Percentiles rank a stretch among this genome's conserved stretches.
Conservation (phyloP, 1,284 basidiomycete genomes). For the Trametes sp. region DNA sequence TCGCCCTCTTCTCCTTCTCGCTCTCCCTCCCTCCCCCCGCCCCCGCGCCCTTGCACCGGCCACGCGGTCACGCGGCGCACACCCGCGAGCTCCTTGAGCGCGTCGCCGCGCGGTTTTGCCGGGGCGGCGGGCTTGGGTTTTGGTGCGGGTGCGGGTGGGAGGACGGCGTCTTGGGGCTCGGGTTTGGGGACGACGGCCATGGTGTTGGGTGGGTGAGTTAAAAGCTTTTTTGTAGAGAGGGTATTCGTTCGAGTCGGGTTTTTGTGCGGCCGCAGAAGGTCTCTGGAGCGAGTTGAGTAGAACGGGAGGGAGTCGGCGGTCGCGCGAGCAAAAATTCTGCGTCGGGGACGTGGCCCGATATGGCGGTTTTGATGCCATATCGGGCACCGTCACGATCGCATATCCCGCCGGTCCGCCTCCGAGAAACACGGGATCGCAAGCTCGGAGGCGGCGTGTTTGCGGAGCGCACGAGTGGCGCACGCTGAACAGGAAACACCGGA, state of each 20-base stretch:
- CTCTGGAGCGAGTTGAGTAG: background rate
- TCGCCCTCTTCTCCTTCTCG: conserved; percentile 13
- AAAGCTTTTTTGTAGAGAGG: background rate
- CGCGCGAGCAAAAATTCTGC: conserved; percentile 5
- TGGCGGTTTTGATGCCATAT: conserved; percentile 13
- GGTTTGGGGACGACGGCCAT: conserved; percentile 26
- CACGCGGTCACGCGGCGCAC: conserved; percentile 44
- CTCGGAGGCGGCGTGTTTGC: background rate
- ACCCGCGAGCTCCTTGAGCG: conserved; percentile 38
- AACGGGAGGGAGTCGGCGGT: too few relatives aligned
- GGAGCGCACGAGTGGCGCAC: background rate
- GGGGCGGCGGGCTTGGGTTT: conserved; percentile 20
- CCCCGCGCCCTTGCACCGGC: conserved; percentile 33
- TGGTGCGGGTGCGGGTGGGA: conserved; percentile 22
- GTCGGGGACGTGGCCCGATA: conserved; percentile 5
- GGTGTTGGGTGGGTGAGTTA: background rate
- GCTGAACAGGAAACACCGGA: too few relatives aligned
- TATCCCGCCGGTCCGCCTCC: background rate
- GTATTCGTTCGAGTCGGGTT: background rate
- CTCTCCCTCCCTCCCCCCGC: conserved; percentile 24
- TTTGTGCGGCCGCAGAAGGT: background rate
- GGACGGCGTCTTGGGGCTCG: conserved; percentile 30
- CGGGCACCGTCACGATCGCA: background rate
- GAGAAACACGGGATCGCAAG: background rate
- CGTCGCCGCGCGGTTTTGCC: conserved; percentile 31